Evolutionary conservation across 1,284 basidiomycete species (phyloP), one percentile per base, ranked within the genome.

Genomic region (Pascua guehoae): DNA sequence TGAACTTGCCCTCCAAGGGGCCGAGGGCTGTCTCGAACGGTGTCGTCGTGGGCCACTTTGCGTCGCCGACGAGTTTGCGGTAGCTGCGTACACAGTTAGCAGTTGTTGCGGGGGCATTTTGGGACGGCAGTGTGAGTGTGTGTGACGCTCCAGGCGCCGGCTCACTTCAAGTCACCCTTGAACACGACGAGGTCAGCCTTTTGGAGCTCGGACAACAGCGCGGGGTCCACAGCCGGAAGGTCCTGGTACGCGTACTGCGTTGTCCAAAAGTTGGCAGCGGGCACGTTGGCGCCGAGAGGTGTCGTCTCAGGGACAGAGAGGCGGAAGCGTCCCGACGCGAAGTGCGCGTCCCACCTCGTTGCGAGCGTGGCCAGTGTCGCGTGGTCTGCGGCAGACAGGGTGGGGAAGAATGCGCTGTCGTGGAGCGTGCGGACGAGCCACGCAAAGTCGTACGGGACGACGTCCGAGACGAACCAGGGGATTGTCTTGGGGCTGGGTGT

Each of bases 81-180:
- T 91, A 93, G 71, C 63, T 62, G 49, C 4, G 24, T 32, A 32
- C 24, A 32, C 4, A 5, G 17, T 57, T 24, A 53, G 51, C 51
- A 15, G 7, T 7, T 32, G 24, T 32, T 36, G 9, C 12, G 38
- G 37, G 32, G 7, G 16, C 14, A 3, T 10, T 37, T 37, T 12
- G 12, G 5, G 37, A 47, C 38, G 37, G 15, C 47, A 36, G 36
- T 7, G 24, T 32, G 24, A 32, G 24, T 32, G 24, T 3, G 4
- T 15, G 41, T 18, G 37, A 38, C 41, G 17, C 18, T 16, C 8
- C 32, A 49, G 43, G 5, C 37, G 45, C 17, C 32, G 9, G 78
- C 84, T 75, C 59, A 89, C 86, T 94, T 94, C 47, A 96, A 79
- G 79, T 96, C 93, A 15, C 94, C 94, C 81, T 98, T 98, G 81